phyloP scores from a whole-genome alignment of 169 alveolate genomes.

The Cryptosporidium baileyi region DNA sequence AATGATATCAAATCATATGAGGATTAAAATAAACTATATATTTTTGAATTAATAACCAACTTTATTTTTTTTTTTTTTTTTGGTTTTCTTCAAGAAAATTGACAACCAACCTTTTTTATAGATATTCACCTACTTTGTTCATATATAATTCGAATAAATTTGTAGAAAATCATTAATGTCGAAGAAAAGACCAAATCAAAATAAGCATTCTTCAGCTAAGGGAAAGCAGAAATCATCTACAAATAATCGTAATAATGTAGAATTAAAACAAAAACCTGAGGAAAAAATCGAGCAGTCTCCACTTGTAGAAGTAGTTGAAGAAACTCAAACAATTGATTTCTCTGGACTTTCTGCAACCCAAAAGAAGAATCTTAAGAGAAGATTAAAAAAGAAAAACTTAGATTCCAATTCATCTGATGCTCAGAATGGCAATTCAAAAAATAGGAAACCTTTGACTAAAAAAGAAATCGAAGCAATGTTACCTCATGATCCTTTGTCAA shows the following conservation, averaged over 20 bases:
- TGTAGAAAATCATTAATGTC: slow-evolving; percentile 14
- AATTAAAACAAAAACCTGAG: background rate
- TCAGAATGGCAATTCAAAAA: background rate
- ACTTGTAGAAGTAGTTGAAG: slow-evolving; percentile 29
- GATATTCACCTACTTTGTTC: background rate
- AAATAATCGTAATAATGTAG: background rate
- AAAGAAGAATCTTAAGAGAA: slow-evolving; percentile 52
- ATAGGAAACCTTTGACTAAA: slow-evolving; percentile 24
- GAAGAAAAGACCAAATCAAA: slow-evolving; percentile 63
- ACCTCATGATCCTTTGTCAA: slow-evolving; percentile 36
- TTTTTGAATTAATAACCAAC: slow-evolving; percentile 31
- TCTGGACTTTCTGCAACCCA: slow-evolving; percentile 64
- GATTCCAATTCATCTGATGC: background rate
- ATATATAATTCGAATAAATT: background rate
- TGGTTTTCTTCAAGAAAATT: no score
- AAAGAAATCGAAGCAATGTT: slow-evolving; percentile 63
- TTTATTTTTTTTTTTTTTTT: background rate
- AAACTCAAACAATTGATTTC: slow-evolving; percentile 11
- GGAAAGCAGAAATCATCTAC: slow-evolving; percentile 37
- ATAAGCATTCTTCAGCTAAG: slow-evolving; percentile 36
- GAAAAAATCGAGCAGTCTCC: no score
- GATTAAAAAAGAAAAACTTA: slow-evolving; percentile 48
- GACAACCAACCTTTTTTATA: no score
- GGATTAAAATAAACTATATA: no score
- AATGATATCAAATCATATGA: background rate